Evolutionary conservation across 768 basidiomycete genomes (phyloP), one percentile per base, ranked within the genome.

Genomic region (Boletus vermiculosoides): DNA sequence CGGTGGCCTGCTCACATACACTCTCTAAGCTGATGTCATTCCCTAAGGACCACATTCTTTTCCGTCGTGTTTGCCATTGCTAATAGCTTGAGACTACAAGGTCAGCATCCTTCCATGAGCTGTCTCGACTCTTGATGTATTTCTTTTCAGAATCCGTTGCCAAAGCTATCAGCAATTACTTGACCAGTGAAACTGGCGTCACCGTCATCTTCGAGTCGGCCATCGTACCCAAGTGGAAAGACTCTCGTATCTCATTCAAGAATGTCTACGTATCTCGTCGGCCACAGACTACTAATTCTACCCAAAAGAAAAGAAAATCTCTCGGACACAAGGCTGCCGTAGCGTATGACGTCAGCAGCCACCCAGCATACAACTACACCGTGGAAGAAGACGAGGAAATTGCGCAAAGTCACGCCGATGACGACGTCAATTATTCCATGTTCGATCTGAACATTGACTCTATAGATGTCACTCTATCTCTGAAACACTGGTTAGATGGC

Each of bases 221-320:
- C 31, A 95, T 98, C 64, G 95, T 98, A 11, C 96, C 97, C 3
- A 94, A 93, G 71, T 97, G 95, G 94, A 91, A 93, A 60, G 92
- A 95, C 65, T 95, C 94, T 11, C 87, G 89, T 15, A 88, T 99
- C 52, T 94, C 94, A 0, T 96, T 99, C 81, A 93, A 93, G 70
- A 97, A 98, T 63, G 95, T 98, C 44, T 98, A 91, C 65, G 79
- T 99, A 45, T 95, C 94, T 23, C 86, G 93, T 11, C 81, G 93
- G 6, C 89, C 92, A 3, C 58, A 64, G 31, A 57, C 69, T 11
- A 59, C 63, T 6, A 31, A 65, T 10, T 52, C 60, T 15, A 37
- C 54, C 6, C 41, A 58, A 34, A 65, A 58, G 20, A 63, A 63
- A 56, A 65, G 34, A 10, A 67, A 60, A 16, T 63, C 53, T n/a